A percentile compares a stretch with the other conserved stretches of the same genome.
Evolutionary conservation across 2,329 filamentous ascomycete genomes (phyloP).

Genomic region (Exophiala viscosa): DNA sequence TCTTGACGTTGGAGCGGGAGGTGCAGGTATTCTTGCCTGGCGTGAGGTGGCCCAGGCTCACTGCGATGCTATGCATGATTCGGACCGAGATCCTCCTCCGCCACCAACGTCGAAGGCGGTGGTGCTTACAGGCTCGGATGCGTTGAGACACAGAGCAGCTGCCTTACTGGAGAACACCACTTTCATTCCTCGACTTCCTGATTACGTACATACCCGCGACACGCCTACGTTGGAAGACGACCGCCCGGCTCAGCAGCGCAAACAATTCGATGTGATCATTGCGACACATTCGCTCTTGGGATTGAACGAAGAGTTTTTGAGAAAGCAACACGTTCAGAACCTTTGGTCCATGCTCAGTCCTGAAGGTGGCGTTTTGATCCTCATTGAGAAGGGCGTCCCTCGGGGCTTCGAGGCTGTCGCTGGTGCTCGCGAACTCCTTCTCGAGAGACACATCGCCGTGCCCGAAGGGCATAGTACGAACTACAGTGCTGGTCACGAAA

Average conservation of each 20-base stretch:
- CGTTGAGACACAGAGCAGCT: constrained; percentile 71
- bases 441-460: constrained; percentile 66
- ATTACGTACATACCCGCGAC: constrained; percentile 66
- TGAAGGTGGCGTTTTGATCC: constrained; percentile 77
- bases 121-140: constrained; percentile 72
- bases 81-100: constrained; percentile 39
- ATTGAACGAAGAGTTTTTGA: constrained; percentile 69
- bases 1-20: constrained; percentile 60
- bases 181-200: constrained; percentile 86
- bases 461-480: constrained; percentile 37
- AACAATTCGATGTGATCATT: constrained; percentile 85
- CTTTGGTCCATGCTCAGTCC: constrained; percentile 83
- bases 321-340: constrained; percentile 77
- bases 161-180: constrained; percentile 80
- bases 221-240: constrained; percentile 58
- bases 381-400: constrained; percentile 87
- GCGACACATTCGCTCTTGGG: constrained; percentile 79
- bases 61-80: constrained; percentile 63
- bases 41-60: constrained; percentile 73
- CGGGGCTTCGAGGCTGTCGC: constrained; percentile 90
- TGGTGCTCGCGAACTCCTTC: constrained; percentile 72
- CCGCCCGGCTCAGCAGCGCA: constrained; percentile 54
- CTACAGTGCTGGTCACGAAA: constrained; percentile 29
- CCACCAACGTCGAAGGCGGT: constrained; percentile 68
- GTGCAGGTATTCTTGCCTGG: constrained; percentile 60